Evolutionary conservation across 1,284 basidiomycete species (phyloP), one percentile per base, ranked within the genome.

Genomic region (Microbotryum silenes-acaulis): DNA sequence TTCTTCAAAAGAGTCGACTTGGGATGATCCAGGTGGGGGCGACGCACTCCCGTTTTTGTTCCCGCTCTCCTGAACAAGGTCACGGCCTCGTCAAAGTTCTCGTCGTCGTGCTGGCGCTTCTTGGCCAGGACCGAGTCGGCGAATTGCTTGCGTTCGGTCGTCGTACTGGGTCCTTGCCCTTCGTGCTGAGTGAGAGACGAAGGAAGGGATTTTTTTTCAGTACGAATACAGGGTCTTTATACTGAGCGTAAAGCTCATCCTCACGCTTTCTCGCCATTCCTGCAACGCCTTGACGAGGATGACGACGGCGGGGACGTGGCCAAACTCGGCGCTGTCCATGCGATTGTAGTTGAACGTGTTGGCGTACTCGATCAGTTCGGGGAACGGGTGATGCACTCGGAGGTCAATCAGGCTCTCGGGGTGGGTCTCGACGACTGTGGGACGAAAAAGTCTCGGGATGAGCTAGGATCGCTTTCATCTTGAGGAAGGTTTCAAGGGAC

Each of bases 1-100:
- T 31, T 29, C 10, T 12, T 49, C 14, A 31, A 31, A 31, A 31
- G 8, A 31, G 31, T 31, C 2, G 31, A 31, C 31, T 1, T 47
- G 16, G 25, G 20, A n/a, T 6, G 3, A 27, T 20, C 9, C n/a
- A 10, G 51, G 25, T 5, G 16, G 16, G 25, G 2, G n/a, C 81
- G 84, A 89, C 57, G 82, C 83, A 46, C 88, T 81, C 74, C 87
- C 88, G 0, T 87, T 86, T 75, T 92, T 85, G 59, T 65, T 1
- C 70, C 70, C 20, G 70, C 60, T 25, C 72, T 67, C 57, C 71
- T 61, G 42, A 62, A 67, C 21, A 73, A 62, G 2, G 84, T 80
- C 67, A 87, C 82, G 1, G 91, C 92, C 75, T 96, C 92, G 68
- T 97, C 93, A 74, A 92, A 91, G 77, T 97, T 97, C 77, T 98